Evolutionary conservation across 139 green algal species (phyloP), one percentile per base, ranked within the genome.

Genomic region (Tetratostichococcus sp.): DNA sequence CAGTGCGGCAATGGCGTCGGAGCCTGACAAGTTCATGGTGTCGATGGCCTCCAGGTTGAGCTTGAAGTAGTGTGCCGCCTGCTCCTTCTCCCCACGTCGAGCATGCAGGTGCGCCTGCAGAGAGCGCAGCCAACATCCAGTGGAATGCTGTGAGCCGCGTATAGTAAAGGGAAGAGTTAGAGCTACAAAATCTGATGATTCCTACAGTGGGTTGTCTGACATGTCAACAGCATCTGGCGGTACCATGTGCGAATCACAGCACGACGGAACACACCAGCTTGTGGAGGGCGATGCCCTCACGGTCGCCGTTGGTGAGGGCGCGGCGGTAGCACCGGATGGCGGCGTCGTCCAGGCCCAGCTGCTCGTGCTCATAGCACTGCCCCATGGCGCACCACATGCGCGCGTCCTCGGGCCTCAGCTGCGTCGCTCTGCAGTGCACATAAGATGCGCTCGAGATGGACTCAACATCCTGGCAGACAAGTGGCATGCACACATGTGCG

Each of bases 381-480:
- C 92, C 96, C 86, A 99, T 93, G 19, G 95, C 95, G 68, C 90
- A 97, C 96, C 96, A 99, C 92, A 99, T 98, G 74, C 96, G 90
- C 17, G 93, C 87, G 79, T 99, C 95, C 1, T 87, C 74, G 1
- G 90, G 91, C 21, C 91, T 76, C 79, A 98, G 85, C 80, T 90
- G 75, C 33, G 90, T 83, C 26, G 93, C 94, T 26, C 88, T 81
- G 77, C 87, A 21, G 0, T 1, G 65, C 30, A 16, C 39, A 50
- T 50, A 8, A 50, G n/a, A n/a, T n/a, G n/a, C n/a, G n/a, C n/a
- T n/a, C n/a, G n/a, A n/a, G n/a, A n/a, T n/a, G n/a, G n/a, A n/a
- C n/a, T n/a, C n/a, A n/a, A n/a, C n/a, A n/a, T n/a, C n/a, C n/a
- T n/a, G n/a, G n/a, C n/a, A n/a, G n/a, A n/a, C n/a, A n/a, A n/a